Percentiles rank a stretch among this genome's conserved stretches.
Conservation (phyloP, 129 eudicot genomes). For the Ambrosia artemisiifolia region DNA sequence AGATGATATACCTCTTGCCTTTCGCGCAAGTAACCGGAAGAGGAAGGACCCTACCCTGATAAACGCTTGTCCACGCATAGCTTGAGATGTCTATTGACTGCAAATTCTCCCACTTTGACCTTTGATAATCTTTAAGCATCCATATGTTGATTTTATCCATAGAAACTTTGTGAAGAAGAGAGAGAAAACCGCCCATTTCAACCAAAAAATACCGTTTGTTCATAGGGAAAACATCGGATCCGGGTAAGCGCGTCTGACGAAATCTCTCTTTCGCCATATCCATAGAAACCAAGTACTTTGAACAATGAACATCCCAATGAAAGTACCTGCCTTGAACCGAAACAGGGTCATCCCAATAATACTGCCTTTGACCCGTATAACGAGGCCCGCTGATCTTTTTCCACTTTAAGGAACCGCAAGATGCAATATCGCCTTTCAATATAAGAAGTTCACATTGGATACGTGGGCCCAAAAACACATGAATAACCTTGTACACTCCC, state of each 20-base stretch:
- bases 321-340: conserved; percentile 29
- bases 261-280: conserved; percentile 36
- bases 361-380: conserved; percentile 15
- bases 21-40: conserved; percentile 16
- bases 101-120: conserved; percentile 17
- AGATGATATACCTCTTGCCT: conserved; percentile 23
- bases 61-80: not conserved
- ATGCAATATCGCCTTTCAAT: conserved; percentile 1
- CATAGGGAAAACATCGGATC: not conserved
- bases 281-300: conserved; percentile 29
- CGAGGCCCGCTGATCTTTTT: conserved; percentile 21
- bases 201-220: conserved; percentile 5
- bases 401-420: conserved; percentile 18
- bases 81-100: conserved; percentile 5
- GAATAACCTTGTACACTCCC: conserved; percentile 34
- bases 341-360: conserved; percentile 34
- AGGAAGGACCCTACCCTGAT: conserved; percentile 1
- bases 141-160: conserved; percentile 14
- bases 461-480: conserved; percentile 27
- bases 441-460: conserved; percentile 33
- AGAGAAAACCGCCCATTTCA: conserved; percentile 34
- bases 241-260: conserved; percentile 20
- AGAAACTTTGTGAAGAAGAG: conserved; percentile 7
- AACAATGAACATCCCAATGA: conserved; percentile 34
- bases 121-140: conserved; percentile 32